phyloP scores from a whole-genome alignment of 179 eudicot species.

The Silene vulgaris region DNA sequence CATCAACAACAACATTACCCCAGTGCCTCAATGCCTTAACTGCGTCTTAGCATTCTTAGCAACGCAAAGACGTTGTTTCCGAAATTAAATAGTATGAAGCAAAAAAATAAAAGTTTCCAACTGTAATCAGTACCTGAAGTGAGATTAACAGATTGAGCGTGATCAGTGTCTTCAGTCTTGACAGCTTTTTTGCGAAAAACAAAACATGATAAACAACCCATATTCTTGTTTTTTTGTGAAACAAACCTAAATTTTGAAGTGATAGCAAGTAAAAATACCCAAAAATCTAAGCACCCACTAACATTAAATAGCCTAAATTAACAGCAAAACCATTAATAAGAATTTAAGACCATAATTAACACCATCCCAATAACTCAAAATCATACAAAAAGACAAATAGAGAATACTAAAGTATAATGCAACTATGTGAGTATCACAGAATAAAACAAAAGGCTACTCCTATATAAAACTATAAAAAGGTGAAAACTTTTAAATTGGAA shows the following conservation, averaged over 20 bases:
- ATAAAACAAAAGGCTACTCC: constrained; percentile 21
- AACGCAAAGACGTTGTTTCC: neutral
- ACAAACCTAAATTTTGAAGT: neutral
- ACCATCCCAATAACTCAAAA: constrained; percentile 15
- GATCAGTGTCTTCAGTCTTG: constrained; percentile 43
- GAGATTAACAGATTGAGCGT: constrained; percentile 44
- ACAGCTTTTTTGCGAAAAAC: constrained; percentile 28
- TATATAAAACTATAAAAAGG: constrained; percentile 8
- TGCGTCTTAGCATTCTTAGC: too few species aligned
- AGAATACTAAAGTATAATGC: constrained; percentile 1
- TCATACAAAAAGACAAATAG: constrained; percentile 8
- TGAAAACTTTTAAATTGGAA: neutral
- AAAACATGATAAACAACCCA: constrained; percentile 45
- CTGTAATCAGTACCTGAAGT: constrained; percentile 31
- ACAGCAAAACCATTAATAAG: constrained; percentile 12
- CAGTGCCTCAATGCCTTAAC: too few species aligned
- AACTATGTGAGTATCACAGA: constrained; percentile 13
- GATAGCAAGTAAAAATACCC: neutral
- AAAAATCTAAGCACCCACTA: constrained; percentile 21
- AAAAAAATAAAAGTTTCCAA: constrained; percentile 6
- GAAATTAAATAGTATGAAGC: neutral
- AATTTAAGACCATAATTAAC: neutral
- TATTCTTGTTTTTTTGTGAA: constrained; percentile 15
- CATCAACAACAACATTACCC: neutral
- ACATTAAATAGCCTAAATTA: constrained; percentile 18